Conservation (phyloP, 495 filamentous ascomycete genomes). For the Hypoxylon perforatum region DNA sequence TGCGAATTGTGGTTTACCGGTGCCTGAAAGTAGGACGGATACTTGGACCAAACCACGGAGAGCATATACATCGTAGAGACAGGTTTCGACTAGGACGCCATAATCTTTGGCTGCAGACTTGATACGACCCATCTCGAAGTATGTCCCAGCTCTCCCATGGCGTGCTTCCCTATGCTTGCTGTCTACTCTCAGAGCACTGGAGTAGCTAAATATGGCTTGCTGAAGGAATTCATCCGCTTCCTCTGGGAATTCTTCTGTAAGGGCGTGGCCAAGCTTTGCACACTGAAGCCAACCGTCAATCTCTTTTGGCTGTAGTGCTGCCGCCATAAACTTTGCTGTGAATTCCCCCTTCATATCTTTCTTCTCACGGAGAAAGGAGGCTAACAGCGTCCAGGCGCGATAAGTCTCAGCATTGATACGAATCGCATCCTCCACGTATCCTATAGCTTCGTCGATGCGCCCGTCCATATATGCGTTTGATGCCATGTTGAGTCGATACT, state of each 20-base stretch:
- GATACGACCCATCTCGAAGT: constrained; percentile 63
- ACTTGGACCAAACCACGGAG: constrained; percentile 42
- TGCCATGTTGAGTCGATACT: constrained; percentile 74
- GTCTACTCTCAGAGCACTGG: constrained; percentile 72
- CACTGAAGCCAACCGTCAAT: constrained; percentile 73
- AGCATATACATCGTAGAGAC: constrained; percentile 40
- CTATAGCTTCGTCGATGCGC: constrained; percentile 71
- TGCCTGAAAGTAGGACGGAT: constrained; percentile 39
- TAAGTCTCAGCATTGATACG: constrained; percentile 86
- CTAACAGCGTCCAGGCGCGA: constrained; percentile 78
- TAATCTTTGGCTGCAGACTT: constrained; percentile 42
- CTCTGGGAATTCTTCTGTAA: constrained; percentile 65
- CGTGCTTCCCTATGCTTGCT: constrained; percentile 67
- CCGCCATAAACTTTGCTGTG: constrained; percentile 74
- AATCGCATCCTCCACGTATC: constrained; percentile 74
- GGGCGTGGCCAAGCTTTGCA: constrained; percentile 69
- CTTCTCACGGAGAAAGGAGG: constrained; percentile 75
- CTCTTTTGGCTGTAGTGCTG: constrained; percentile 76
- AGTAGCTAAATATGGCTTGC: constrained; percentile 74
- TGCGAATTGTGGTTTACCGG: constrained; percentile 24
- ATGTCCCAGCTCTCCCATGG: constrained; percentile 68
- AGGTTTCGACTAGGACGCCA: constrained; percentile 35
- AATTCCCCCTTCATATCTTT: constrained; percentile 75
- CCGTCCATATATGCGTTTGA: constrained; percentile 74
- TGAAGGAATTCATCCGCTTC: constrained; percentile 59